Conservation (phyloP, 495 filamentous ascomycete species). For the Wilcoxina mikolae region DNA sequence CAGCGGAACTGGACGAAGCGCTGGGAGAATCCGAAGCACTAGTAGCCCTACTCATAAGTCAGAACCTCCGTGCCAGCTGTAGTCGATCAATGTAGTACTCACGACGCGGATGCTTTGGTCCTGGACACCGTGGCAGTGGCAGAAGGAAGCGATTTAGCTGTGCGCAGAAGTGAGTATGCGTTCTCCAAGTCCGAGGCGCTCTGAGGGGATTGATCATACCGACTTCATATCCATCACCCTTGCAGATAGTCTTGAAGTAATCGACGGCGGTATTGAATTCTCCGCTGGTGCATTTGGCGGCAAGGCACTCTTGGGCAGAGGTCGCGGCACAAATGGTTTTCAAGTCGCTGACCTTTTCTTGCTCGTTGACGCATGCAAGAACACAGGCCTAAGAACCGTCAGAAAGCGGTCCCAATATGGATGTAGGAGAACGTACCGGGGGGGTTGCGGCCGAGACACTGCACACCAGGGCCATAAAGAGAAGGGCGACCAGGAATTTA, state of each 20-base stretch:
- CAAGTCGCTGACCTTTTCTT: not conserved
- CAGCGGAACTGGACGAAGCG: not conserved
- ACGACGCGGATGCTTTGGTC: not conserved
- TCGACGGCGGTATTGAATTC: not conserved
- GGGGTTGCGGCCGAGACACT: not conserved
- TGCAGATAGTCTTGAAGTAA: constrained; percentile 4
- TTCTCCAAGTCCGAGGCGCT: too few relatives aligned
- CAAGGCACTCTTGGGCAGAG: not conserved
- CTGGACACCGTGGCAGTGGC: not conserved
- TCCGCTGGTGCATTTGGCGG: not conserved
- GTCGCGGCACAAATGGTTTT: not conserved
- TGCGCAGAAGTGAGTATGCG: too few relatives aligned
- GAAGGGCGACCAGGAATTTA: not conserved
- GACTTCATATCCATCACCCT: constrained; percentile 1
- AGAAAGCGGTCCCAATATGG: not conserved
- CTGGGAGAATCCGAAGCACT: not conserved
- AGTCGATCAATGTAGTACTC: too few relatives aligned
- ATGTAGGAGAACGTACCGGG: not conserved
- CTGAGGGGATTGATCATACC: not conserved
- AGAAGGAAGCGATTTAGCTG: too few relatives aligned
- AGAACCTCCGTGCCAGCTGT: not conserved
- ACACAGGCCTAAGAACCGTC: constrained; percentile 23
- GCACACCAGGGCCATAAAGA: not conserved
- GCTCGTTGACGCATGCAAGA: constrained; percentile 10
- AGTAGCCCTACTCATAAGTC: not conserved